A percentile compares a stretch with the other conserved stretches of the same genome.
These are phyloP conservation scores for Cydonia oblonga DNA, from an alignment of 331 rosid species.

Conservation along the genomic window DNA sequence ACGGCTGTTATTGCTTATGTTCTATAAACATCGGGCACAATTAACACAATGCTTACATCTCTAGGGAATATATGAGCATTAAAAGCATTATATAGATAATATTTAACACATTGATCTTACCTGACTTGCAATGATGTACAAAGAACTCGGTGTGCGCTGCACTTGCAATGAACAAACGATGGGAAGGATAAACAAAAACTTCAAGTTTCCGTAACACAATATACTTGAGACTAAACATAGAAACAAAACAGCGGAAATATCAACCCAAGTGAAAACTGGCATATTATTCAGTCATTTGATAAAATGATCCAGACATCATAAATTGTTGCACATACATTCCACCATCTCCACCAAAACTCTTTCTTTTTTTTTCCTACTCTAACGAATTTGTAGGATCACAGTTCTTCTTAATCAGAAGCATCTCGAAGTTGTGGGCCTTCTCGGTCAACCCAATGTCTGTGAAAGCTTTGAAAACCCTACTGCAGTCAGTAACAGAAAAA, in stretches of 20 bases:
- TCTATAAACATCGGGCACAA: neutral
- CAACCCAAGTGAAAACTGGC: neutral
- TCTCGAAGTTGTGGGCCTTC: constrained; percentile 33
- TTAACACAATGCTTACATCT: neutral
- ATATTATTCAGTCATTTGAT: neutral
- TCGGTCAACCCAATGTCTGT: constrained; percentile 41
- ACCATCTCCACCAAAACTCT: neutral
- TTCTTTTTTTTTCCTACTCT: neutral
- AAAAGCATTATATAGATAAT: neutral
- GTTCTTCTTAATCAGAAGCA: constrained; percentile 51
- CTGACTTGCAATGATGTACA: neutral
- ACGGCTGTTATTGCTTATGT: neutral
- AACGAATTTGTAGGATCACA: constrained; percentile 11
- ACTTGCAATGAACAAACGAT: neutral
- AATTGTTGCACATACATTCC: neutral
- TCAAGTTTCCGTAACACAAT: neutral
- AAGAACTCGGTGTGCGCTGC: neutral
- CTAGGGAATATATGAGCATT: neutral
- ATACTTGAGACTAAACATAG: neutral
- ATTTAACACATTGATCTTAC: neutral
- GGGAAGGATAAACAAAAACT: neutral
- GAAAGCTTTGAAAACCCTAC: constrained; percentile 49
- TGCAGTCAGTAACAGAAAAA: constrained; percentile 45
- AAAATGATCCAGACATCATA: neutral
- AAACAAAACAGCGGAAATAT: neutral